Percentiles rank a stretch among this genome's conserved stretches.
Conservation (phyloP, 1,284 basidiomycete species). For the Inonotus obliquus region DNA sequence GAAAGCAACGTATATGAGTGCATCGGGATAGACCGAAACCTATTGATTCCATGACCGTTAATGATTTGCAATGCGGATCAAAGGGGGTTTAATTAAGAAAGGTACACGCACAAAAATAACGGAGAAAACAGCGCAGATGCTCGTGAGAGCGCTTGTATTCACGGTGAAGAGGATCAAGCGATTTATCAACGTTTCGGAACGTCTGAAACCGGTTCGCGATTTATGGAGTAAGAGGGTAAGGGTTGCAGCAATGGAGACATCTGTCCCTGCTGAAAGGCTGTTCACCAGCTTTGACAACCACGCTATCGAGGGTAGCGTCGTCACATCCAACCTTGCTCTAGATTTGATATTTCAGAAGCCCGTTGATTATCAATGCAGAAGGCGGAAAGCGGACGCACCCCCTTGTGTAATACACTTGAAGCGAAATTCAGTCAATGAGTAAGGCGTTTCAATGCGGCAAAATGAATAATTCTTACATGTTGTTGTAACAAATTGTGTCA, state of each 20-base stretch:
- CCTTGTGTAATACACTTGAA: constrained; percentile 3
- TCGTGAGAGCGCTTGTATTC: constrained; percentile 19
- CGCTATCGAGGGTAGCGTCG: constrained; percentile 1
- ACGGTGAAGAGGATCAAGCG: constrained; percentile 18
- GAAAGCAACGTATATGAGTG: constrained; percentile 16
- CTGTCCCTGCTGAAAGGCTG: constrained; percentile 13
- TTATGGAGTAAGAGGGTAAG: constrained; percentile 18
- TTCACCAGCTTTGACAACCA: constrained; percentile 12
- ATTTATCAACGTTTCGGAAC: constrained; percentile 19
- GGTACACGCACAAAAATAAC: constrained; percentile 13
- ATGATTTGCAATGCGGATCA: not conserved
- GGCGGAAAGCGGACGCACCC: not conserved
- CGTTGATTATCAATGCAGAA: not conserved
- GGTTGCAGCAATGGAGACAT: constrained; percentile 16
- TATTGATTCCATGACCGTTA: not conserved
- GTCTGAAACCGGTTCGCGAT: constrained; percentile 17
- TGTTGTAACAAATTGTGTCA: constrained; percentile 9
- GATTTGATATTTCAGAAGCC: not conserved
- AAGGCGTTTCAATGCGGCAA: not conserved
- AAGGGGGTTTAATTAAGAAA: not conserved
- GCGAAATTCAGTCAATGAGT: not conserved
- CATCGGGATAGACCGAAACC: constrained; percentile 10
- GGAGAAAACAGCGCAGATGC: constrained; percentile 11
- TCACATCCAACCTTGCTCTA: not conserved
- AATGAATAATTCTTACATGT: not conserved